Evolutionary conservation across 2,329 filamentous ascomycete genomes (phyloP).

Genomic region (Xylaria sp.): DNA sequence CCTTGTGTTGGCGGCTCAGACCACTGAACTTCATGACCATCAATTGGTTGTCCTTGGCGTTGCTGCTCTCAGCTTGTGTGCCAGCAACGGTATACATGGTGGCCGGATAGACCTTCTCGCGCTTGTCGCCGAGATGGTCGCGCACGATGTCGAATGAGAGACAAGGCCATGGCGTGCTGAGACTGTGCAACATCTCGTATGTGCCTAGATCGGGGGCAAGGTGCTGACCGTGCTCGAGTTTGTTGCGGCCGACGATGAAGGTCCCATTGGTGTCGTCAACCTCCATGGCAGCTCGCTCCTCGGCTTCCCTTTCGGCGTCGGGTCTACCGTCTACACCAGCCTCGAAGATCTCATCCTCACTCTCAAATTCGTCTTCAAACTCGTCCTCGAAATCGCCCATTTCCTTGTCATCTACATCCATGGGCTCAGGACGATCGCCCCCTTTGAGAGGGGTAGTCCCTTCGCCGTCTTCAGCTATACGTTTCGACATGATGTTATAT

Average conservation of each 20-base stretch:
- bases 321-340: slow-evolving; percentile 92
- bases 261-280: slow-evolving; percentile 84
- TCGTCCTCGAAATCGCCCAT: slow-evolving; percentile 93
- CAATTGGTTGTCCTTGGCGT: slow-evolving; percentile 86
- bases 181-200: slow-evolving; percentile 95
- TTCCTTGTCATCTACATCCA: slow-evolving; percentile 67
- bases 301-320: slow-evolving; percentile 89
- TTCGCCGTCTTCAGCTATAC: slow-evolving; percentile 57
- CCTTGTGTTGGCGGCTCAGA: slow-evolving; percentile 82
- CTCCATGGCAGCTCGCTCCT: slow-evolving; percentile 90
- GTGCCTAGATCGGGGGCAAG: slow-evolving; percentile 90
- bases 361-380: slow-evolving; percentile 91
- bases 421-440: slow-evolving; percentile 65
- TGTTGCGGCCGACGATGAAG: slow-evolving; percentile 93
- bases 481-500: slow-evolving; percentile 62
- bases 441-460: slow-evolving; percentile 61
- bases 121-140: slow-evolving; percentile 84
- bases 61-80: slow-evolving; percentile 81
- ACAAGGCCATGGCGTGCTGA: slow-evolving; percentile 96
- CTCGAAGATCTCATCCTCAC: slow-evolving; percentile 86
- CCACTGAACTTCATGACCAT: slow-evolving; percentile 97
- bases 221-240: slow-evolving; percentile 88
- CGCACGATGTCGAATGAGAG: slow-evolving; percentile 92
- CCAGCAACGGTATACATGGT: slow-evolving; percentile 95
- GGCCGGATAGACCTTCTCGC: slow-evolving; percentile 85